Evolutionary conservation across 306 rosid genomes (phyloP).

Genomic region (Lupinus albus): DNA sequence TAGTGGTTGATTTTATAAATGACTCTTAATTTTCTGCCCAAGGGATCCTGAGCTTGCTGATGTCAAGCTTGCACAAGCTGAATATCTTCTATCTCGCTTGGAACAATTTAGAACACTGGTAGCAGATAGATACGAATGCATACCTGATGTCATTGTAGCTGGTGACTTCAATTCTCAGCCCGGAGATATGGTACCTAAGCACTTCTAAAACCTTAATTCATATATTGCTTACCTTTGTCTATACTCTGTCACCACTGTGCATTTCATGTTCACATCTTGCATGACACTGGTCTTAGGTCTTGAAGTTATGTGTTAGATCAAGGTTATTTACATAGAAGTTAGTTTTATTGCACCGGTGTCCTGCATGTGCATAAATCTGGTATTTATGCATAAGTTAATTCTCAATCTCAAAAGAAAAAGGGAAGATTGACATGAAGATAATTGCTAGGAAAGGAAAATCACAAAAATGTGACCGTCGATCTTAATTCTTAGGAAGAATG

Average conservation of each 20-base stretch:
- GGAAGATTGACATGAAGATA: background rate
- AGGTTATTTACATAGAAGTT: no score
- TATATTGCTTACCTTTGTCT: constrained; percentile 29
- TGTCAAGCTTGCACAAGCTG: constrained; percentile 91
- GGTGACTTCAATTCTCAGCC: constrained; percentile 97
- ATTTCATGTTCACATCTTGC: constrained; percentile 16
- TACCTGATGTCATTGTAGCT: constrained; percentile 71
- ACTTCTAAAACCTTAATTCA: constrained; percentile 25
- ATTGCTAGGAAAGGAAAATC: background rate
- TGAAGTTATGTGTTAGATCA: no score
- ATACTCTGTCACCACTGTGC: constrained; percentile 12
- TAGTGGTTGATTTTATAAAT: constrained; percentile 27
- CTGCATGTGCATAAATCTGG: background rate
- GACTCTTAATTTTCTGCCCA: constrained; percentile 35
- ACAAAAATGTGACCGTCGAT: background rate
- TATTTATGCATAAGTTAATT: background rate
- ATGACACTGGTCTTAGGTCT: constrained; percentile 11
- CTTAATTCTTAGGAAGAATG: background rate
- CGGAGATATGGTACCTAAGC: constrained; percentile 71
- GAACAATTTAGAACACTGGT: constrained; percentile 62
- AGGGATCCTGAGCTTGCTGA: constrained; percentile 95
- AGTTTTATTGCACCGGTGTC: constrained; percentile 1
- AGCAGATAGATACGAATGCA: constrained; percentile 64
- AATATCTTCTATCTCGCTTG: constrained; percentile 76
- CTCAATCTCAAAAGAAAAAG: background rate